A percentile compares a stretch with the other conserved stretches of the same genome.
phyloP scores from a whole-genome alignment of 441 rosid species.

The Flueggea neowawraea region DNA sequence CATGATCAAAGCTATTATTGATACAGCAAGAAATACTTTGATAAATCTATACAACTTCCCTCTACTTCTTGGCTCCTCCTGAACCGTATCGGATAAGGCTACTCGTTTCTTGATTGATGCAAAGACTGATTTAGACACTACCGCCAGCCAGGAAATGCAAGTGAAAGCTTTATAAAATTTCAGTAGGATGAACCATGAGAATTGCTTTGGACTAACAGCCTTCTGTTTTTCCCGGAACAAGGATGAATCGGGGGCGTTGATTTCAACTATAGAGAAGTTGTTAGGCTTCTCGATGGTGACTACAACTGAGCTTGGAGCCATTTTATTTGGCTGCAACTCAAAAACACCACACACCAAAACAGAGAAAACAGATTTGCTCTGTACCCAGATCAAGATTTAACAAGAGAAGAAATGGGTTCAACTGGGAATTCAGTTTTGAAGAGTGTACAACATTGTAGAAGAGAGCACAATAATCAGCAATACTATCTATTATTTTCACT shows the following conservation, averaged over 20 bases:
- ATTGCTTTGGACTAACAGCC: constrained; percentile 59
- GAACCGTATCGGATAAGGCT: constrained; percentile 34
- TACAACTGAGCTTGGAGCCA: constrained; percentile 71
- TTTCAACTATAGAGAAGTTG: constrained; percentile 42
- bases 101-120: constrained; percentile 62
- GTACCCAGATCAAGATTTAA: constrained; percentile 24
- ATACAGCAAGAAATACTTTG: constrained; percentile 56
- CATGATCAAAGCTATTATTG: constrained; percentile 51
- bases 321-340: constrained; percentile 4
- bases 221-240: constrained; percentile 57
- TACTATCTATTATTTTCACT: too few species aligned
- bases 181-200: constrained; percentile 64
- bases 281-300: constrained; percentile 67
- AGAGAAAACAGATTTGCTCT: neutral
- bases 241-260: constrained; percentile 43
- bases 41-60: constrained; percentile 72
- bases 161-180: constrained; percentile 59
- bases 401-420: constrained; percentile 12
- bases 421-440: constrained; percentile 16
- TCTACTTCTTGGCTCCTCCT: constrained; percentile 60
- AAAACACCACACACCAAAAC: neutral
- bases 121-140: constrained; percentile 29
- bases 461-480: constrained; percentile 7
- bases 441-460: constrained; percentile 18
- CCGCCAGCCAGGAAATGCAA: constrained; percentile 58